Evolutionary conservation across 2,329 filamentous ascomycete genomes (phyloP).

Genomic region (Phoma sp.): DNA sequence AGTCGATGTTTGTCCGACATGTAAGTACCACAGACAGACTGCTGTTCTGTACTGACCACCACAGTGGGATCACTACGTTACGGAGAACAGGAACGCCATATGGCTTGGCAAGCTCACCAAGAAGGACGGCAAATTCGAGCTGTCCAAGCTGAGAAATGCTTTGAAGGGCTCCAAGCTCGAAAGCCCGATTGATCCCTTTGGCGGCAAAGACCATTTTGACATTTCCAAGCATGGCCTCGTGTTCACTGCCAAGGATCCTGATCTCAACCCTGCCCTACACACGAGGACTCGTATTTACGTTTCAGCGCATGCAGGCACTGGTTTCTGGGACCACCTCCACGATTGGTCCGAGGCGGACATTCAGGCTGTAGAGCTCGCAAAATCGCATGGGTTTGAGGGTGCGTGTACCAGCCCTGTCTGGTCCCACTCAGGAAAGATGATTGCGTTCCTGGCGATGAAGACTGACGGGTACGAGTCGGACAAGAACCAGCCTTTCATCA

Average conservation of each 20-base stretch:
- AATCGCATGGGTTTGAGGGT: slow-evolving; percentile 67
- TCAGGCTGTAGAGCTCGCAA: slow-evolving; percentile 60
- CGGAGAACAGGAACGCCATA: slow-evolving; percentile 72
- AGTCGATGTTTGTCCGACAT: slow-evolving; percentile 78
- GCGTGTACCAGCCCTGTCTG: slow-evolving; percentile 74
- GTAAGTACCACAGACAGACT: not conserved
- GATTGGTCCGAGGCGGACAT: slow-evolving; percentile 43
- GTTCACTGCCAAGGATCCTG: slow-evolving; percentile 78
- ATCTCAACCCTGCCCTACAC: slow-evolving; percentile 73
- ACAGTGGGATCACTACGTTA: slow-evolving; percentile 76
- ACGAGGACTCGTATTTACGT: slow-evolving; percentile 86
- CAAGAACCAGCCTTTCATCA: slow-evolving; percentile 71
- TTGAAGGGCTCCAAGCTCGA: slow-evolving; percentile 66
- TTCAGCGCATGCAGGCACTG: slow-evolving; percentile 62
- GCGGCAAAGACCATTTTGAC: slow-evolving; percentile 82
- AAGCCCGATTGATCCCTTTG: slow-evolving; percentile 78
- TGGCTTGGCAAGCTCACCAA: slow-evolving; percentile 70
- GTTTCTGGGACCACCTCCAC: slow-evolving; percentile 55
- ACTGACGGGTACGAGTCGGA: slow-evolving; percentile 81
- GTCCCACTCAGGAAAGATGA: slow-evolving; percentile 72
- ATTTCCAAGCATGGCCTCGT: slow-evolving; percentile 70
- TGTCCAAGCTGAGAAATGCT: slow-evolving; percentile 66
- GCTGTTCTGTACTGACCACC: not conserved
- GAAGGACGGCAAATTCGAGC: slow-evolving; percentile 39
- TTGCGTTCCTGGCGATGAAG: slow-evolving; percentile 83